Base-by-base conservation (phyloP, 2,329 filamentous ascomycete genomes). In the Colletotrichum sp. region DNA sequence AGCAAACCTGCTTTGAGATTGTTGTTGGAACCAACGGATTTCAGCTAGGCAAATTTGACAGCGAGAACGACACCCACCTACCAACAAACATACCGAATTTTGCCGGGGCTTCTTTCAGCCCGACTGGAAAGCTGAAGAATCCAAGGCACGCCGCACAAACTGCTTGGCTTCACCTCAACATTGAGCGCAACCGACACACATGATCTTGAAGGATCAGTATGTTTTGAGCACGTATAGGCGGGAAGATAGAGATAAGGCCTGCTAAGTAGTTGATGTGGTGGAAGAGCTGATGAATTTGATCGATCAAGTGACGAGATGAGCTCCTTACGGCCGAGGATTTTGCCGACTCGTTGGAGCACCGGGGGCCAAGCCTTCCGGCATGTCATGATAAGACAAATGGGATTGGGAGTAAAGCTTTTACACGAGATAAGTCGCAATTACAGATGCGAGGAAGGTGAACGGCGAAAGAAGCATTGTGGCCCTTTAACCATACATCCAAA, bases 401-500 rank as follows among this genome's bases (percentile, higher is more conserved):
- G n/a, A 52, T 13, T 13, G 10, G n/a, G 6, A 52, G 10, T 0
- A 52, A 12, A n/a, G 16, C 0, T 18, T 44, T n/a, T n/a, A 8
- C n/a, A 0, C 2, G 18, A n/a, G 39, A 44, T 0, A n/a, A 44
- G 39, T 44, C 18, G 3, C 9, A 10, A 39, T 18, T 0, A 3
- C 0, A 1, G 36, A 39, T 39, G 36, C 8, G 36, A 18, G 36
- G 36, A 39, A 18, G 1, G 16, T 18, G 36, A 13, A 52, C n/a
- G 5, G 44, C 9, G 21, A 21, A 1, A 0, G 10, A 21, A 21
- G 44, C 44, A 13, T 49, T 49, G 44, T 0, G 1, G 10, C 0
- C 44, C 4, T 21, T 49, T 21, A 2, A n/a, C 4, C 3, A 21
- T 49, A n/a, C 6, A 1, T 4, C 10, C 6, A 6, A 2, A 0